Base-by-base conservation (phyloP, 768 basidiomycete species). In the Mycena olivaceomarginata region DNA sequence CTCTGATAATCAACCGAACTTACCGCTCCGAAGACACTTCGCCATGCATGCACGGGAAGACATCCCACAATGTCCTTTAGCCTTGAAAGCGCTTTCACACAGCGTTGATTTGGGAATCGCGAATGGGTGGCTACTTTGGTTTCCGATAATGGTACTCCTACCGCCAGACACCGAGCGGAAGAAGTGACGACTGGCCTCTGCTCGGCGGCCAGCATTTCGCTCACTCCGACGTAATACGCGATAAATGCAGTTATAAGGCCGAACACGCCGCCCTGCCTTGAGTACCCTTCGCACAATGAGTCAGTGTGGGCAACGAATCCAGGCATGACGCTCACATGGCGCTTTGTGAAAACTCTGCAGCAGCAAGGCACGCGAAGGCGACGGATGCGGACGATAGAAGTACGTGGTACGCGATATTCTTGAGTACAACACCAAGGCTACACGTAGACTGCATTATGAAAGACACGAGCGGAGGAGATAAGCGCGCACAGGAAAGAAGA, bases 171-270 rank as follows among this genome's bases (percentile, higher is more conserved):
- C 63, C 63, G 22, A 65, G 63, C 5, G 90, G 90, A 8, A 90
- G 84, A 8, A n/a, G 77, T 77, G 67, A 86, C 62, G 62, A 88
- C 75, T 8, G 88, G 83, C 77, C 83, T 81, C 22, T 85, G 82
- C 81, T 91, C 90, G 0, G 85, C 77, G 7, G 85, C 81, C 48
- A 91, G 82, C 45, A 91, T 82, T 66, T 90, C 88, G 62, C 85
- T 83, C 51, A 91, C 77, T 41, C 88, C 90, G 57, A 88, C 85
- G 76, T 90, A 90, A 82, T 87, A 91, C 7, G 90, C 91, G 66
- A 91, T 81, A 69, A 90, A 85, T 0, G 88, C 89, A 13, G 88
- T 89, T 69, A 90, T 82, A 69, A 88, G 85, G 39, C 90, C 91
- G 13, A 89, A 75, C 13, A 80, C 84, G 60, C 91, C 91, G 3